phyloP scores from a whole-genome alignment of 306 rosid genomes.

The Cucurbita ficifolia region DNA sequence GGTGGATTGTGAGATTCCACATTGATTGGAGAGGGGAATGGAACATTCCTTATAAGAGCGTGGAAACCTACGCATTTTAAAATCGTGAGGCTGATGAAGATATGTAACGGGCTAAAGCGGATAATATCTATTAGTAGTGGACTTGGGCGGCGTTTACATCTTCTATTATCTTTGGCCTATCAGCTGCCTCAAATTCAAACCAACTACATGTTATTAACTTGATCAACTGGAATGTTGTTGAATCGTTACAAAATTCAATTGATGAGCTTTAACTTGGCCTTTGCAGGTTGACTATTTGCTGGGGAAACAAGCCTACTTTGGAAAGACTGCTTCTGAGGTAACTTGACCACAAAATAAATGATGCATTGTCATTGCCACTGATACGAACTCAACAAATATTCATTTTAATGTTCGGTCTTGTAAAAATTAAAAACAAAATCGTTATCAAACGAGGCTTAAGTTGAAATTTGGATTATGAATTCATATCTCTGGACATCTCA shows the following conservation, averaged over 20 bases:
- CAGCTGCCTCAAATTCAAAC: too few species aligned
- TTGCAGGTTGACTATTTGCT: slow-evolving; percentile 79
- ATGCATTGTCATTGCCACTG: background rate
- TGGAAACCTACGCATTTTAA: too few species aligned
- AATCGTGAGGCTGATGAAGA: too few species aligned
- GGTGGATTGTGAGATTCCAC: too few species aligned
- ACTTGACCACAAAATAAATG: background rate
- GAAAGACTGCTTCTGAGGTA: slow-evolving; percentile 94
- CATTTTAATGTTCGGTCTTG: background rate
- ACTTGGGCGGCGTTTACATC: too few species aligned
- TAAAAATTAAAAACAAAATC: too few species aligned
- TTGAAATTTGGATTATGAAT: background rate
- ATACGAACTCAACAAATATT: background rate
- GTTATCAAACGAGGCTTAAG: background rate
- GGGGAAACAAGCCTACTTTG: slow-evolving; percentile 76
- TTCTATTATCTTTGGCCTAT: too few species aligned
- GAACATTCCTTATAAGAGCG: too few species aligned
- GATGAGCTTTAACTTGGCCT: background rate
- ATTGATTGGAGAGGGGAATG: too few species aligned
- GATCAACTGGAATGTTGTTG: background rate
- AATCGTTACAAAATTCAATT: background rate
- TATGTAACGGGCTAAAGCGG: too few species aligned
- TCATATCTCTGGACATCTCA: background rate
- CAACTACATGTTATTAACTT: too few species aligned
- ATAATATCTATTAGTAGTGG: too few species aligned